These are phyloP conservation scores for Plectosphaerella sp. DNA, from an alignment of 2,329 filamentous ascomycete species.

Conservation along the genomic window DNA sequence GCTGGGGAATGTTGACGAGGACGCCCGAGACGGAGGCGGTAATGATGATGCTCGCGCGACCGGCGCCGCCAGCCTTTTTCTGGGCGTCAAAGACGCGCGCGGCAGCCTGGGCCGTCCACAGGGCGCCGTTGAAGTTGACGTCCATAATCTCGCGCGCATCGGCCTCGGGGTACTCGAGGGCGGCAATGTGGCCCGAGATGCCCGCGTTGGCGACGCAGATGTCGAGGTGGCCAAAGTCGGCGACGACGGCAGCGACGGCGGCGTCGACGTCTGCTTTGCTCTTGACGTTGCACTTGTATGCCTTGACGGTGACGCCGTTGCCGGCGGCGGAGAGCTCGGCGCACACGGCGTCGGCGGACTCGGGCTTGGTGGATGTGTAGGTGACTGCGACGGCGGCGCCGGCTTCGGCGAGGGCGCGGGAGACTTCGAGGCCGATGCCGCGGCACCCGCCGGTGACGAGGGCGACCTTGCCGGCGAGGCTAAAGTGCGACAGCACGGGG, in stretches of 20 bases:
- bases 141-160: conserved; percentile 30
- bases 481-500: conserved; percentile 9
- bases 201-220: conserved; percentile 38
- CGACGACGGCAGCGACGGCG: conserved; percentile 6
- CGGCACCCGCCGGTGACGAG: conserved; percentile 35
- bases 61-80: conserved; percentile 24
- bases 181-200: conserved; percentile 28
- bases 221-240: conserved; percentile 25
- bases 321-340: conserved; percentile 7
- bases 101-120: conserved; percentile 37
- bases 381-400: conserved; percentile 3
- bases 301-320: conserved; percentile 18
- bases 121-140: conserved; percentile 35
- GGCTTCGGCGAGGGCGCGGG: neutral
- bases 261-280: conserved; percentile 21
- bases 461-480: conserved; percentile 12
- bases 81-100: conserved; percentile 31
- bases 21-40: conserved; percentile 33
- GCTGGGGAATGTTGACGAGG: conserved; percentile 35
- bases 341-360: conserved; percentile 6
- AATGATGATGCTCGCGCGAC: conserved; percentile 31
- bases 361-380: conserved; percentile 9
- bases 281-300: conserved; percentile 31
- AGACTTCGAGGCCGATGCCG: conserved; percentile 41
- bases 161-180: conserved; percentile 33